Conservation (phyloP, 2,329 filamentous ascomycete genomes). For the Aspergillus jensenii region DNA sequence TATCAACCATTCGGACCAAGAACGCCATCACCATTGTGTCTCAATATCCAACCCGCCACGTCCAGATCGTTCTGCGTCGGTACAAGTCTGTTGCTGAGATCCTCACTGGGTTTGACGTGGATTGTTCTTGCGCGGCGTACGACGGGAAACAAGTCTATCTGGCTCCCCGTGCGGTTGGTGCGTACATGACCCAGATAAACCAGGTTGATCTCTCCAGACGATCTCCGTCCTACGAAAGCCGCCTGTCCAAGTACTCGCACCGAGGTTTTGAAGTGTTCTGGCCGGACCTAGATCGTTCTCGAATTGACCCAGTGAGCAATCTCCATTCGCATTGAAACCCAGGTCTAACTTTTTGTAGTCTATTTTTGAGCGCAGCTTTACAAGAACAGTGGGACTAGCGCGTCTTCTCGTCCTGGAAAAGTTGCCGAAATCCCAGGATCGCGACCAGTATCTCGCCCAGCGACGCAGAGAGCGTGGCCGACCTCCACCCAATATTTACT, state of each 20-base stretch:
- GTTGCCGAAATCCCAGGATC: slow-evolving; percentile 66
- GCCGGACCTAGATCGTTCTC: slow-evolving; percentile 70
- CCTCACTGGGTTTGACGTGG: slow-evolving; percentile 83
- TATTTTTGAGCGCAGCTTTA: slow-evolving; percentile 80
- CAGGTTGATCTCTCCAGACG: slow-evolving; percentile 75
- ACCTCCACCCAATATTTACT: slow-evolving; percentile 50
- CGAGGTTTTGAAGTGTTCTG: slow-evolving; percentile 83
- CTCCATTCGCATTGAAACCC: not conserved
- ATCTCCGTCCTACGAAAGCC: slow-evolving; percentile 84
- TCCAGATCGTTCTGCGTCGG: slow-evolving; percentile 82
- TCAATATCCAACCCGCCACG: slow-evolving; percentile 78
- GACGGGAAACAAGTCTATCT: slow-evolving; percentile 78
- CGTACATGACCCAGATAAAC: slow-evolving; percentile 81
- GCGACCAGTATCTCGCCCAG: slow-evolving; percentile 70
- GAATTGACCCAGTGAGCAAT: slow-evolving; percentile 63
- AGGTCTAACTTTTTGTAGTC: slow-evolving; percentile 45
- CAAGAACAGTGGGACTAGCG: slow-evolving; percentile 72
- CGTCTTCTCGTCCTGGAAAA: slow-evolving; percentile 77
- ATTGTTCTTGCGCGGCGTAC: slow-evolving; percentile 78
- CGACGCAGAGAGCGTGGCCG: slow-evolving; percentile 71
- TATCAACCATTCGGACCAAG: slow-evolving; percentile 80
- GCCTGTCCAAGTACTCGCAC: slow-evolving; percentile 81
- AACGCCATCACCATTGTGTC: slow-evolving; percentile 83
- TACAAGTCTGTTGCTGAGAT: slow-evolving; percentile 85
- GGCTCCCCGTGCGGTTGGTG: slow-evolving; percentile 72